Conservation (phyloP, 306 rosid species). For the Ochetophila trinervis region DNA sequence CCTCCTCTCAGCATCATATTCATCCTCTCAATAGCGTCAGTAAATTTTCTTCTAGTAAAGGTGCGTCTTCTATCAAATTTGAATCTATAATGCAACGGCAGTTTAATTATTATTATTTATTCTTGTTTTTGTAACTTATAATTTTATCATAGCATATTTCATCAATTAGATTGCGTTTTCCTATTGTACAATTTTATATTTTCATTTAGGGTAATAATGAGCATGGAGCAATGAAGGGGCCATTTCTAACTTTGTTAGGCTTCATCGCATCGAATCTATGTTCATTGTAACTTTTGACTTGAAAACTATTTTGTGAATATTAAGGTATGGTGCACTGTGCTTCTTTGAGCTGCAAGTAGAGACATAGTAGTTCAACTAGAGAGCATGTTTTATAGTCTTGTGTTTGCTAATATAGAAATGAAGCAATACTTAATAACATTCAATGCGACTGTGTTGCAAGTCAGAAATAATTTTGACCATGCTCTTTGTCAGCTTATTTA, state of each 20-base stretch:
- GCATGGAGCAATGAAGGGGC: too few species aligned
- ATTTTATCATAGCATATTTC: not conserved
- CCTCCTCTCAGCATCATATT: conserved; percentile 58
- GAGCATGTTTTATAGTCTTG: too few species aligned
- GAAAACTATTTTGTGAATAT: not conserved
- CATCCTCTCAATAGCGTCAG: conserved; percentile 63
- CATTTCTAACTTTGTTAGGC: not conserved
- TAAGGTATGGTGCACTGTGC: too few species aligned
- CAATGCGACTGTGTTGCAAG: too few species aligned
- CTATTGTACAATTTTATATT: not conserved
- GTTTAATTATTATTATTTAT: not conserved
- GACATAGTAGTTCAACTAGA: too few species aligned
- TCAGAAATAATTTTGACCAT: too few species aligned
- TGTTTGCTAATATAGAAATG: too few species aligned
- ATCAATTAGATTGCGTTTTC: conserved; percentile 1
- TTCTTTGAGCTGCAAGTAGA: too few species aligned
- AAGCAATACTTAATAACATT: too few species aligned
- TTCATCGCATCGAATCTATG: not conserved
- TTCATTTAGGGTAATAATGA: not conserved
- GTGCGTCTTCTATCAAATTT: conserved; percentile 38
- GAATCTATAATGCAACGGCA: not conserved
- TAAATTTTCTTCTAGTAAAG: conserved; percentile 81
- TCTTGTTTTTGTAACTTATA: not conserved
- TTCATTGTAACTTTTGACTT: not conserved
- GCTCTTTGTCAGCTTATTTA: too few species aligned